phyloP scores from a whole-genome alignment of 1,284 basidiomycete genomes.

The Rhizopogon parksii region DNA sequence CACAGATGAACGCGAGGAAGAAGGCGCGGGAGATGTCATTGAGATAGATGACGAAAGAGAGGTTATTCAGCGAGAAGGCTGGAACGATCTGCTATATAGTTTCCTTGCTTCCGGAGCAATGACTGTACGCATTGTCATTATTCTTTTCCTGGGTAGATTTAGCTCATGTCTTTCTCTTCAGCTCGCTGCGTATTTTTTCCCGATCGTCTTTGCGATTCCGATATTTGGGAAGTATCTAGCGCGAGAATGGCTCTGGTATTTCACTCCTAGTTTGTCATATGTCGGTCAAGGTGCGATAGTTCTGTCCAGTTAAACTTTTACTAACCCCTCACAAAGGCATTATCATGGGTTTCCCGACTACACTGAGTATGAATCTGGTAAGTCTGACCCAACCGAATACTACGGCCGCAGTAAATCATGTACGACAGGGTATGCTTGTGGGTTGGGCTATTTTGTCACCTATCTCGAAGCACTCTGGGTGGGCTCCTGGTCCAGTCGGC shows the following conservation, averaged over 20 bases:
- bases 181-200: conserved; percentile 81
- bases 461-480: conserved; percentile 71
- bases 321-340: conserved; percentile 52
- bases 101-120: conserved; percentile 65
- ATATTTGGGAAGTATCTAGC: conserved; percentile 86
- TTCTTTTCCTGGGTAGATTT: background rate
- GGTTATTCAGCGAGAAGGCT: conserved; percentile 54
- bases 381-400: conserved; percentile 14
- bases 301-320: conserved; percentile 1
- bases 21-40: conserved; percentile 27
- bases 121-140: conserved; percentile 48
- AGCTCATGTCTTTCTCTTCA: conserved; percentile 25
- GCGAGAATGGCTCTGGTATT: conserved; percentile 88
- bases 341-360: conserved; percentile 96
- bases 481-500: conserved; percentile 86
- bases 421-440: conserved; percentile 77
- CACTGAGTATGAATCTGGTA: conserved; percentile 86
- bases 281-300: conserved; percentile 70
- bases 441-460: conserved; percentile 93
- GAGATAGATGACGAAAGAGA: conserved; percentile 34
- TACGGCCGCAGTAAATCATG: conserved; percentile 2
- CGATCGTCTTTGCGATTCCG: conserved; percentile 86
- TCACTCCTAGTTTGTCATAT: conserved; percentile 88
- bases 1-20: conserved; percentile 17
- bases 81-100: conserved; percentile 69